Evolutionary conservation across 805 yeast genomes (phyloP).

Genomic region (Candida ulmi): DNA sequence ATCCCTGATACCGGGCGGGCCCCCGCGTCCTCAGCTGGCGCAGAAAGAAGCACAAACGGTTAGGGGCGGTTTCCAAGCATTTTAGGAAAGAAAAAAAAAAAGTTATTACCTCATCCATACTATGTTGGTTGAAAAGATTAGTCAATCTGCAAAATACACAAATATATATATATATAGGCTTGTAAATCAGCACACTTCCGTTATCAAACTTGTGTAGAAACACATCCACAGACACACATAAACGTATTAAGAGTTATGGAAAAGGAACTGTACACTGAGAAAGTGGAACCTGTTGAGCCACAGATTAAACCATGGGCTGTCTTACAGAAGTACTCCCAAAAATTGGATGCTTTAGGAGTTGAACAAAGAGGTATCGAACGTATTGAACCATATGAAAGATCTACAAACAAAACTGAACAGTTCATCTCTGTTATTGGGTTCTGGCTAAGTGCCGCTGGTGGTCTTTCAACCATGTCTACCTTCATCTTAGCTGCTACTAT

Average conservation of each 20-base stretch:
- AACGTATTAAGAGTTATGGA: constrained; percentile 2
- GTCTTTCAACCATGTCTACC: constrained; percentile 85
- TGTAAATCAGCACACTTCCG: too few species aligned
- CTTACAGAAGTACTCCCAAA: constrained; percentile 31
- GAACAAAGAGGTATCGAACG: constrained; percentile 81
- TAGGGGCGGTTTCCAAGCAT: too few species aligned
- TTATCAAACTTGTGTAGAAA: too few species aligned
- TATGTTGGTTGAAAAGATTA: too few species aligned
- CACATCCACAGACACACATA: too few species aligned
- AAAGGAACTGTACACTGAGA: constrained; percentile 5
- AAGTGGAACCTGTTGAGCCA: constrained; percentile 6
- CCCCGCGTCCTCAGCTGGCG: too few species aligned
- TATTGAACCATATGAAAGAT: constrained; percentile 59
- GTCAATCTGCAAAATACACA: too few species aligned
- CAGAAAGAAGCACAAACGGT: too few species aligned
- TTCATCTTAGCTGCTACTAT: constrained; percentile 70
- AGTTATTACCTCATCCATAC: too few species aligned
- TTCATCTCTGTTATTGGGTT: constrained; percentile 55
- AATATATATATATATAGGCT: too few species aligned
- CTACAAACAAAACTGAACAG: constrained; percentile 29
- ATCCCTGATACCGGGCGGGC: too few species aligned
- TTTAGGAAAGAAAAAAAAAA: too few species aligned
- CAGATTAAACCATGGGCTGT: constrained; percentile 19
- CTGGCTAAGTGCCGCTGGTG: constrained; percentile 85
- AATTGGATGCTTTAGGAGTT: constrained; percentile 54